Base-by-base conservation (phyloP, 2,329 filamentous ascomycete genomes). In the Phialemonium atrogriseum region DNA sequence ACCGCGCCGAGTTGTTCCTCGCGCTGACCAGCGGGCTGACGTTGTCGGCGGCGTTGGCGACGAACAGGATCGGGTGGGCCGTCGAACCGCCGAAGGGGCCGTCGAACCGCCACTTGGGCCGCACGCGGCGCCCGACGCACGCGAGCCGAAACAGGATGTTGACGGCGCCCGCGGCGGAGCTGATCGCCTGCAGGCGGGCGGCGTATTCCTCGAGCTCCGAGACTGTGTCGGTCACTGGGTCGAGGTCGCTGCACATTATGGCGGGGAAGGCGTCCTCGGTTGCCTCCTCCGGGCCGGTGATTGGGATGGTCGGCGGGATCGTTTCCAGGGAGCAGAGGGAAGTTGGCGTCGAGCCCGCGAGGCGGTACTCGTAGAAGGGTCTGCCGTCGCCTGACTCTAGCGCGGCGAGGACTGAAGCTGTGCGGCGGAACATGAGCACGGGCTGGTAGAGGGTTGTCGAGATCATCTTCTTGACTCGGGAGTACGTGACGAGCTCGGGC, bases 401-500 rank as follows among this genome's bases (percentile, higher is more conserved):
- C 0, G 50, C 58, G 1, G 56, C 53, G n/a, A 70, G 50, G 3
- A 62, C 55, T 4, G 42, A 33, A 11, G 70, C 66, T 24, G 72
- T 53, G 14, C 37, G 42, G 14, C 52, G 51, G 37, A 70, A 68
- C 24, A 48, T 47, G 30, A 41, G 41, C 6, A 66, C 53, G 1
- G 68, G 68, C 23, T 53, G 51, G 44, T 72, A 72, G 16, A 71
- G 44, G 3, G 55, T 48, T 2, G 52, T 49, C 5, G 59, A 56
- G 11, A 66, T 57, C 7, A 68, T 50, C 7, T 51, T 47, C 42
- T 64, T 62, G 21, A 72, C 40, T 30, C 59, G 58, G 21, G 59
- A 63, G 52, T 68, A 70, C 2, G 66, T 70, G 31, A 73, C 48
- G n/a, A 72, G 43, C 35, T 62, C 52, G 0, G 68, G 67, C 17